Evolutionary conservation across 208 protist genomes (phyloP), one percentile per base, ranked within the genome.

Genomic region (Leptomonas pyrrhocoris): DNA sequence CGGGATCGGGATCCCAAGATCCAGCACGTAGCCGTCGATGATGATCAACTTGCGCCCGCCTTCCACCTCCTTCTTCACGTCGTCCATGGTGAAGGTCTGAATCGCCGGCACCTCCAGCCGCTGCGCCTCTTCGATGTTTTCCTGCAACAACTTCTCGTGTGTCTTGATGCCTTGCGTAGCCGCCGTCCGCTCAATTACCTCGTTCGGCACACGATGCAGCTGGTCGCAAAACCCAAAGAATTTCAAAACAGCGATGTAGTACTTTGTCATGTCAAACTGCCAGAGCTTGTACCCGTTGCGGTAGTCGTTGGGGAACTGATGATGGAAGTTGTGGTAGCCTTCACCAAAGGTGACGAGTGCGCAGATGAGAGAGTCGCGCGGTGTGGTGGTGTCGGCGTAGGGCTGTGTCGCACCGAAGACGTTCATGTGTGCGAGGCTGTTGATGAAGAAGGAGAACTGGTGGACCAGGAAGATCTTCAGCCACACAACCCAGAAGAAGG

Each of bases 301-400:
- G 77, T 96, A 97, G 77, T 95, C 92, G 56, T 90, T 78, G 23
- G 91, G 80, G 78, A 96, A 97, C 57, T 92, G 86, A 73, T 97
- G 94, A 71, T 97, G 94, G 79, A 88, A 96, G 79, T 97, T 94
- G 84, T 97, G 90, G 83, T 93, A 96, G 43, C 93, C 93, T 81
- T 97, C 93, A 31, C 90, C 90, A 60, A 95, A 85, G 23, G 92
- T 88, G 50, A 90, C 55, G 31, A 96, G 61, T 19, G 88, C 80
- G 36, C 78, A 90, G 34, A 93, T 40, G 40, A 86, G 48, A 54
- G 83, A 94, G 79, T 97, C 88, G 71, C 86, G 83, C 28, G 90
- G 83, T 11, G 87, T 83, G 64, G 83, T 81, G 34, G 77, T 62
- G 56, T 95, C 84, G 21, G 85, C 85, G 77, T 85, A 94, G 60